Conservation (phyloP, 2,329 filamentous ascomycete genomes). For the Cladophialophora chaetospira region DNA sequence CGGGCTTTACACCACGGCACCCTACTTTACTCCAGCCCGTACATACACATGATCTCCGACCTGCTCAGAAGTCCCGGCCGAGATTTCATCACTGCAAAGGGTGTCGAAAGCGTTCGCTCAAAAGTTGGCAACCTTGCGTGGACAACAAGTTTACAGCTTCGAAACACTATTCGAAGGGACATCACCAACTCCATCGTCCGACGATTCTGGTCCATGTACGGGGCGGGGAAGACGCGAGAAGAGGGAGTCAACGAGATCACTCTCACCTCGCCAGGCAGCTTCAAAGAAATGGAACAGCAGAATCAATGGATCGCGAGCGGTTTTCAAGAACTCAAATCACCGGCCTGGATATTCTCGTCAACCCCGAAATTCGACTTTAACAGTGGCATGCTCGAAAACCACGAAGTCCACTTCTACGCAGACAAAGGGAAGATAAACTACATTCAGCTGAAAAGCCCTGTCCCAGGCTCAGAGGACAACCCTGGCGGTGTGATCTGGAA, state of each 20-base stretch:
- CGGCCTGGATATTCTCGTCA: slow-evolving; percentile 30
- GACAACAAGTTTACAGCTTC: slow-evolving; percentile 3
- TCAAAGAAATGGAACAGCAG: slow-evolving; percentile 8
- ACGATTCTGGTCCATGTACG: slow-evolving; percentile 28
- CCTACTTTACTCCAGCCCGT: slow-evolving; percentile 75
- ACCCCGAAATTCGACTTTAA: slow-evolving; percentile 31
- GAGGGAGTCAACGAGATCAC: slow-evolving; percentile 16
- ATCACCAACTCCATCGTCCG: slow-evolving; percentile 22
- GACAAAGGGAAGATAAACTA: slow-evolving; percentile 24
- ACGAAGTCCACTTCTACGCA: slow-evolving; percentile 23
- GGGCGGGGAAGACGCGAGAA: not conserved
- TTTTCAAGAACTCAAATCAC: slow-evolving; percentile 26
- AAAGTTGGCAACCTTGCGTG: slow-evolving; percentile 72
- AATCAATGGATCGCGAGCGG: slow-evolving; percentile 23
- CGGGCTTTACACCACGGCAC: slow-evolving; percentile 92
- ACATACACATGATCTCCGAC: slow-evolving; percentile 67
- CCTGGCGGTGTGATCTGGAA: not conserved
- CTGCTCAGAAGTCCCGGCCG: slow-evolving; percentile 78
- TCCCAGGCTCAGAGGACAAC: not conserved
- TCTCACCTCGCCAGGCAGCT: slow-evolving; percentile 4
- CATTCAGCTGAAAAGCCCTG: not conserved
- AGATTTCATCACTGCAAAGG: slow-evolving; percentile 74
- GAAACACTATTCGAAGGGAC: slow-evolving; percentile 6
- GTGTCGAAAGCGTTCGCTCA: slow-evolving; percentile 89
- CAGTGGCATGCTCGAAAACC: slow-evolving; percentile 19